These are phyloP conservation scores for Herpetomonas muscarum DNA, from an alignment of 208 protist genomes.

Conservation along the genomic window DNA sequence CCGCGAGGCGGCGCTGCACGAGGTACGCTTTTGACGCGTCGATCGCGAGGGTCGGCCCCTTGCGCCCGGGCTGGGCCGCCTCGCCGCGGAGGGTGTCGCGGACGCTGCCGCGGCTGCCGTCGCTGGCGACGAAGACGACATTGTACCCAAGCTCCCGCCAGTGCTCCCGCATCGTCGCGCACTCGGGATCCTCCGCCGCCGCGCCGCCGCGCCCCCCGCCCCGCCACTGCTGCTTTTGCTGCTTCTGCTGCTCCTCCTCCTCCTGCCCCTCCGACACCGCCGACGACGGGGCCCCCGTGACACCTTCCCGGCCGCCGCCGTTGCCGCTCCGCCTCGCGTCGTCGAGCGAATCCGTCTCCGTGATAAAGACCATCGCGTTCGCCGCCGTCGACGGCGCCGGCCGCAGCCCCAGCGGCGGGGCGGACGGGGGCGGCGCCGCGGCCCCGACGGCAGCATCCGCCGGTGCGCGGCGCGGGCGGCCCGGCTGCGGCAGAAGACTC, in stretches of 20 bases:
- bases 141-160: constrained; percentile 83
- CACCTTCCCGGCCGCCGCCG: background rate
- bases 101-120: background rate
- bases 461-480: constrained; percentile 5
- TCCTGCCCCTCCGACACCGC: background rate
- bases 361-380: constrained; percentile 21
- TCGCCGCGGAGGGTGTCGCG: background rate
- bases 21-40: background rate
- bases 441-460: constrained; percentile 7
- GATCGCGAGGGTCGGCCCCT: too few species aligned
- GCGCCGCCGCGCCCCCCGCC: constrained; percentile 13
- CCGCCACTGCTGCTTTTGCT: constrained; percentile 5
- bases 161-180: constrained; percentile 23
- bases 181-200: constrained; percentile 1
- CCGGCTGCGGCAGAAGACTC: constrained; percentile 32
- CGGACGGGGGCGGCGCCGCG: background rate
- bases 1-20: constrained; percentile 3
- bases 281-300: background rate
- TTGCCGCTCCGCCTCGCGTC: background rate
- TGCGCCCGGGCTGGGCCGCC: background rate
- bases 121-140: constrained; percentile 59
- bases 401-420: background rate
- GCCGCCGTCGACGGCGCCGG: constrained; percentile 9
- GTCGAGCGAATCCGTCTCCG: constrained; percentile 10
- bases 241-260: background rate